These are phyloP conservation scores for Aspergillus tamarii DNA, from an alignment of 2,329 filamentous ascomycete genomes.

Conservation along the genomic window DNA sequence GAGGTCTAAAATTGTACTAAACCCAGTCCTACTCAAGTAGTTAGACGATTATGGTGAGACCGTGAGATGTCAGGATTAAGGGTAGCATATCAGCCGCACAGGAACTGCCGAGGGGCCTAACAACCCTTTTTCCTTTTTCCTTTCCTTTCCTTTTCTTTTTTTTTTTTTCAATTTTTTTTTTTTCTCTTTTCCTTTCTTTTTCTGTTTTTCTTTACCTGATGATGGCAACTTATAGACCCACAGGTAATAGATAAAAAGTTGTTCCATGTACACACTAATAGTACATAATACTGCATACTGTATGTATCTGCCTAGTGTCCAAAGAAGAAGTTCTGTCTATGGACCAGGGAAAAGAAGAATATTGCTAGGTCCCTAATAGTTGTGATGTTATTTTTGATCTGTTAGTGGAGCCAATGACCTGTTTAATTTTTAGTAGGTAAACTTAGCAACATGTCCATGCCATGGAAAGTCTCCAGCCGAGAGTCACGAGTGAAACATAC, in stretches of 20 bases:
- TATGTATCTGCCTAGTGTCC: too few relatives aligned
- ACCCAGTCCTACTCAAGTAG: not conserved
- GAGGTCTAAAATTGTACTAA: not conserved
- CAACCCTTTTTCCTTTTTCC: not conserved
- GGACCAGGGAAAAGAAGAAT: not conserved
- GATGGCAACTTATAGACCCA: not conserved
- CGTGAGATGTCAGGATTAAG: not conserved
- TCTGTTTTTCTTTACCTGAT: too few relatives aligned
- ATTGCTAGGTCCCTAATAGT: not conserved
- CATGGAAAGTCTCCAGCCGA: conserved; percentile 17
- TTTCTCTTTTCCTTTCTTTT: not conserved
- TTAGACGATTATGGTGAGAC: not conserved
- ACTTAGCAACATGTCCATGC: conserved; percentile 5
- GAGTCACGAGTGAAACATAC: conserved; percentile 29
- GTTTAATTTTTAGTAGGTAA: not conserved
- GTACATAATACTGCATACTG: too few relatives aligned
- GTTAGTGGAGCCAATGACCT: conserved; percentile 13
- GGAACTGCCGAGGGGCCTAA: not conserved
- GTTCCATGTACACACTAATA: not conserved
- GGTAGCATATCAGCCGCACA: not conserved
- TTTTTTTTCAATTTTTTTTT: too few relatives aligned
- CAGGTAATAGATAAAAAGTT: too few relatives aligned
- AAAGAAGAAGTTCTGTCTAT: not conserved
- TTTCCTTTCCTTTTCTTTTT: not conserved
- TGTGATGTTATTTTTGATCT: conserved; percentile 14